These are phyloP conservation scores for Penicillium atrosanguineum DNA, from an alignment of 495 filamentous ascomycete species.

Conservation along the genomic window DNA sequence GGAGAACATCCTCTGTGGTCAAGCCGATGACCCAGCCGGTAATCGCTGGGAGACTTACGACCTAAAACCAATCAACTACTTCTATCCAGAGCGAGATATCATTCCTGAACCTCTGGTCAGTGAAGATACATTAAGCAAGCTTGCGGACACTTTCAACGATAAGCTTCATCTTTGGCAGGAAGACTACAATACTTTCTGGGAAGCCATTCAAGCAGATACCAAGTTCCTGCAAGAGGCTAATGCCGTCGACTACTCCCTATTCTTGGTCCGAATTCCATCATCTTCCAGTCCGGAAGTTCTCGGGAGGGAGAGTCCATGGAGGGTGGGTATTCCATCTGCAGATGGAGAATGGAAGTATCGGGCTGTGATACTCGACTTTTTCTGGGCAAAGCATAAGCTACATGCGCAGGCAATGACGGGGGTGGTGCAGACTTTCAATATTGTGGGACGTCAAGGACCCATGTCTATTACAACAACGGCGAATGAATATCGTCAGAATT, in stretches of 20 bases:
- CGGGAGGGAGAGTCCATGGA: slow-evolving; percentile 46
- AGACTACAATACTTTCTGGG: slow-evolving; percentile 50
- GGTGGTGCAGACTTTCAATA: slow-evolving; percentile 59
- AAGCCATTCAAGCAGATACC: slow-evolving; percentile 55
- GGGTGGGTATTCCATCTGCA: slow-evolving; percentile 52
- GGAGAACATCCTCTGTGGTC: slow-evolving; percentile 66
- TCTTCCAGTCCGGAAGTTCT: slow-evolving; percentile 25
- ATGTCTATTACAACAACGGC: slow-evolving; percentile 71
- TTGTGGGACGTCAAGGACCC: slow-evolving; percentile 53
- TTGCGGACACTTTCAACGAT: slow-evolving; percentile 63
- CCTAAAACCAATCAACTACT: slow-evolving; percentile 68
- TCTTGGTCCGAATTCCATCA: slow-evolving; percentile 56
- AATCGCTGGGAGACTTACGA: slow-evolving; percentile 66
- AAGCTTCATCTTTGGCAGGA: slow-evolving; percentile 53
- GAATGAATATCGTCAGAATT: slow-evolving; percentile 62
- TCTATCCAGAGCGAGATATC: slow-evolving; percentile 69
- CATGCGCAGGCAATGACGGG: slow-evolving; percentile 61
- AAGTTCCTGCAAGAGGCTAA: slow-evolving; percentile 56
- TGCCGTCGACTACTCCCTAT: slow-evolving; percentile 68
- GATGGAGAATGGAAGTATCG: slow-evolving; percentile 65
- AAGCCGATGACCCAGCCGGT: slow-evolving; percentile 36
- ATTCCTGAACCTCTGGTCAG: slow-evolving; percentile 56
- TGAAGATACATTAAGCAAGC: slow-evolving; percentile 54
- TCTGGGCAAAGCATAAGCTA: slow-evolving; percentile 67
- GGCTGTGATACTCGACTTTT: slow-evolving; percentile 63